Percentiles rank a stretch among this genome's conserved stretches.
Evolutionary conservation across 495 filamentous ascomycete genomes (phyloP).

Genomic region (Aspergillus taichungensis): DNA sequence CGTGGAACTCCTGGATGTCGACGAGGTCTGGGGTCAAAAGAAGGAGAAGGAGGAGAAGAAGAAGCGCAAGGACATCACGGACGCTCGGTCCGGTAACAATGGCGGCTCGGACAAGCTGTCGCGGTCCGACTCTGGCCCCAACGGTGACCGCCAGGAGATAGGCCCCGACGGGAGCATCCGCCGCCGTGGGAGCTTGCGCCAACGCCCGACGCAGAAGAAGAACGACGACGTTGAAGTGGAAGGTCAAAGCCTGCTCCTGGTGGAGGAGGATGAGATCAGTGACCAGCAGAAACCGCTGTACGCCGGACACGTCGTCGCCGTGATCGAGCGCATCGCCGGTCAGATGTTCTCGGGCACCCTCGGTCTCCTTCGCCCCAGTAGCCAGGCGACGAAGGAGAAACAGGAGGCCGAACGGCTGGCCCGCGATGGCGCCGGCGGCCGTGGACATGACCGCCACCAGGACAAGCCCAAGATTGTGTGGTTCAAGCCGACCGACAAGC

Average conservation of each 20-base stretch:
- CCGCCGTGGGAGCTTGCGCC: constrained; percentile 85
- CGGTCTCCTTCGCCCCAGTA: constrained; percentile 87
- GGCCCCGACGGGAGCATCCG: constrained; percentile 72
- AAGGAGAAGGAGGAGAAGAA: constrained; percentile 99
- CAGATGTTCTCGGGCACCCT: constrained; percentile 99
- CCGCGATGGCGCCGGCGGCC: constrained; percentile 70
- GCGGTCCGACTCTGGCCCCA: constrained; percentile 53
- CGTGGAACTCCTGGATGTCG: constrained; percentile 92
- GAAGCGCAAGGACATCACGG: constrained; percentile 97
- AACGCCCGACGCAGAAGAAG: constrained; percentile 98
- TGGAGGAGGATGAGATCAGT: constrained; percentile 97
- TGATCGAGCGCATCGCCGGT: constrained; percentile 91
- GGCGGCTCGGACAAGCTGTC: constrained; percentile 61
- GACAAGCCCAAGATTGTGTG: constrained; percentile 99
- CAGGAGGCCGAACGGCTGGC: constrained; percentile 93
- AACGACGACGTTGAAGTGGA: constrained; percentile 99
- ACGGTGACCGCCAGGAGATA: constrained; percentile 54
- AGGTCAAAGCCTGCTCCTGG: constrained; percentile 89
- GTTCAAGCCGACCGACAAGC: constrained; percentile 99
- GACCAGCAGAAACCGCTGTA: constrained; percentile 97
- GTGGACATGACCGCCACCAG: constrained; percentile 72
- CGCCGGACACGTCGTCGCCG: constrained; percentile 92
- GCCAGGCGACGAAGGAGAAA: constrained; percentile 98
- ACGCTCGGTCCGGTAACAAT: constrained; percentile 66
- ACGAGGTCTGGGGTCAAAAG: constrained; percentile 98